Evolutionary conservation across 495 filamentous ascomycete species (phyloP), one percentile per base, ranked within the genome.

Genomic region (Penicillium pancosmium): DNA sequence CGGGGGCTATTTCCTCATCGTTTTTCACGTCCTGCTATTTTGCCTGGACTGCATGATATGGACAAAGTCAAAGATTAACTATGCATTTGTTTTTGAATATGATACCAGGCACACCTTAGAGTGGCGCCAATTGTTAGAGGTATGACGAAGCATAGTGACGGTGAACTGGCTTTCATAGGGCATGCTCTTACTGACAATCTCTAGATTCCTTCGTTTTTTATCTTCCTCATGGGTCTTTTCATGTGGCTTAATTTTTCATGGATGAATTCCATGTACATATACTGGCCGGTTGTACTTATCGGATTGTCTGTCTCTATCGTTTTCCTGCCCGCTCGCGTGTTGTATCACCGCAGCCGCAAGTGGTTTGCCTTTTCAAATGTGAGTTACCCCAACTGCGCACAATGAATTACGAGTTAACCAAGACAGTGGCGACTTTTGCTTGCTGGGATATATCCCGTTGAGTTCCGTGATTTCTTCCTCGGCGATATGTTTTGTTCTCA

Each of bases 401-500:
- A 13, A 7, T 16, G 16, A 44, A 44, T 16, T 44, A 19, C 8
- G 15, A 8, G 16, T 69, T 80, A 25, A 79, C 60, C 4, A 27
- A 16, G 43, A 15, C 55, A 96, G 91, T 95, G 87, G 79, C 88
- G 94, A 58, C 76, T 98, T 25, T 75, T 95, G 48, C 80, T 91
- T 19, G 89, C 94, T 16, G 94, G 94, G 13, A 64, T 94, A 11
- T 97, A 92, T 70, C 92, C 90, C 10, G 94, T 98, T 18, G 94
- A 97, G 69, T 98, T 98, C 68, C 85, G 92, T 57, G 94, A 98
- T 70, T 98, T 98, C 76, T 98, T 96, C 72, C 81, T 98, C 0
- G 94, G 94, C 15, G 94, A 98, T 68, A 97, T 98, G 82, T 96
- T 91, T 68, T 98, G 94, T 69, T 98, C 94, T 5, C 83, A 92